Conservation (phyloP, 2,329 filamentous ascomycete species). For the Phyllosticta paracitricarpa region DNA sequence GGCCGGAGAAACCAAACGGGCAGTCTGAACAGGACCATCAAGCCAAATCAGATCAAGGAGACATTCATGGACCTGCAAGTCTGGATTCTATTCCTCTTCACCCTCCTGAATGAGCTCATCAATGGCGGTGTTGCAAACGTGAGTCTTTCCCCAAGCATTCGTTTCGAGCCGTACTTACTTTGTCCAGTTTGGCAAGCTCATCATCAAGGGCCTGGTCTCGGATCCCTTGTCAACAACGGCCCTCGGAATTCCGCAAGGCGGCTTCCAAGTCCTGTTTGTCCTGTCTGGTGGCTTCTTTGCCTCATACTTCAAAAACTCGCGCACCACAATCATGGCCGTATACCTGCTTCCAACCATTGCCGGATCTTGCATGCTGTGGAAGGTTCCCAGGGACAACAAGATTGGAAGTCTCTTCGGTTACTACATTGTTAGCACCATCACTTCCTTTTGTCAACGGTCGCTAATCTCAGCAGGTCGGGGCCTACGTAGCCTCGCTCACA, state of each 20-base stretch:
- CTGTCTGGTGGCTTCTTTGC: slow-evolving; percentile 44
- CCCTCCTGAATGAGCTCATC: slow-evolving; percentile 43
- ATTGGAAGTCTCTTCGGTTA: slow-evolving; percentile 43
- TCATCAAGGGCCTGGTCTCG: slow-evolving; percentile 41
- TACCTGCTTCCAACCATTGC: slow-evolving; percentile 44
- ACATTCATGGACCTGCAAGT: slow-evolving; percentile 36
- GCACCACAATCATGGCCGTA: slow-evolving; percentile 43
- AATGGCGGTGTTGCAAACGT: slow-evolving; percentile 43
- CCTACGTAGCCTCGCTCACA: slow-evolving; percentile 43
- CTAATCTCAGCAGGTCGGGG: slow-evolving; percentile 18
- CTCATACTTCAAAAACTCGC: slow-evolving; percentile 39
- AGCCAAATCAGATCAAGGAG: slow-evolving; percentile 39
- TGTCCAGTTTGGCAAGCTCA: slow-evolving; percentile 41
- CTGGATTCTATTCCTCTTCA: slow-evolving; percentile 36
- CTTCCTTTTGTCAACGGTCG: background rate
- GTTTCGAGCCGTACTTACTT: background rate
- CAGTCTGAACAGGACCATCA: slow-evolving; percentile 36
- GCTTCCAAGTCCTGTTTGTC: slow-evolving; percentile 45
- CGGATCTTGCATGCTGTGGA: slow-evolving; percentile 42
- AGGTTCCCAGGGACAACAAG: slow-evolving; percentile 33
- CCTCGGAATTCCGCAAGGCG: slow-evolving; percentile 45
- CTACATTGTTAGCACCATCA: slow-evolving; percentile 32
- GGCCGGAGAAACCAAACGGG: slow-evolving; percentile 28
- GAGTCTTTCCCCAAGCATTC: background rate
- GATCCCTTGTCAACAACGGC: slow-evolving; percentile 40